These are phyloP conservation scores for Akanthomyces muscarius DNA, from an alignment of 2,329 filamentous ascomycete species.

Conservation along the genomic window DNA sequence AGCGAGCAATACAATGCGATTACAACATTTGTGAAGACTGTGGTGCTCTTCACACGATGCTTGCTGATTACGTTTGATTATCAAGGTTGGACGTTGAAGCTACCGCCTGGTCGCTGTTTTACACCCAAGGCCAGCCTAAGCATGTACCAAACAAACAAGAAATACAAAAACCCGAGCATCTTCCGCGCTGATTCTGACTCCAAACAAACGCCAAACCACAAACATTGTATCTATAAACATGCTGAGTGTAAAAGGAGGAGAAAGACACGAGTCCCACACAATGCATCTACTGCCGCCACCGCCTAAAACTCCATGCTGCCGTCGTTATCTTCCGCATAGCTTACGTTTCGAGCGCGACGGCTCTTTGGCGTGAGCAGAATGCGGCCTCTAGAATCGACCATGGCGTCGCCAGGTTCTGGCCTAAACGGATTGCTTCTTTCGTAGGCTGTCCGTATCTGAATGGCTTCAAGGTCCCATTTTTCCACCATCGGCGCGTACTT, in stretches of 20 bases:
- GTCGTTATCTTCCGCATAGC: conserved; percentile 34
- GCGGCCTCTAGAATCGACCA: neutral
- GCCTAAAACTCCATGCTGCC: conserved; percentile 25
- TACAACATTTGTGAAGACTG: neutral
- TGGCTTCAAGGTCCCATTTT: conserved; percentile 69
- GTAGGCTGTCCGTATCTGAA: conserved; percentile 49
- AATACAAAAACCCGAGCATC: neutral
- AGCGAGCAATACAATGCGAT: neutral
- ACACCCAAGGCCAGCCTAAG: neutral
- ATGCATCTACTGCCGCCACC: neutral
- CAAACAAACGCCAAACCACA: conserved; percentile 12
- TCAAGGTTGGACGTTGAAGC: neutral
- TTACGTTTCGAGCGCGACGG: conserved; percentile 35
- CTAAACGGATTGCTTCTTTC: conserved; percentile 48
- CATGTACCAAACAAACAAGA: neutral
- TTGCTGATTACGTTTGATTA: neutral
- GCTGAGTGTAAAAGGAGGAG: neutral
- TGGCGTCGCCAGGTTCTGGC: conserved; percentile 24
- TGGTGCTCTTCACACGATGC: neutral
- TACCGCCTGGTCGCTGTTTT: neutral
- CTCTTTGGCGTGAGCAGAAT: conserved; percentile 25
- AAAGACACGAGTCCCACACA: neutral
- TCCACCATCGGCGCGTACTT: conserved; percentile 59
- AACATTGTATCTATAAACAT: neutral
- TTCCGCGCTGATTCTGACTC: neutral